A percentile compares a stretch with the other conserved stretches of the same genome.
phyloP scores from a whole-genome alignment of 129 eudicot genomes.

The Oenanthe sinensis region DNA sequence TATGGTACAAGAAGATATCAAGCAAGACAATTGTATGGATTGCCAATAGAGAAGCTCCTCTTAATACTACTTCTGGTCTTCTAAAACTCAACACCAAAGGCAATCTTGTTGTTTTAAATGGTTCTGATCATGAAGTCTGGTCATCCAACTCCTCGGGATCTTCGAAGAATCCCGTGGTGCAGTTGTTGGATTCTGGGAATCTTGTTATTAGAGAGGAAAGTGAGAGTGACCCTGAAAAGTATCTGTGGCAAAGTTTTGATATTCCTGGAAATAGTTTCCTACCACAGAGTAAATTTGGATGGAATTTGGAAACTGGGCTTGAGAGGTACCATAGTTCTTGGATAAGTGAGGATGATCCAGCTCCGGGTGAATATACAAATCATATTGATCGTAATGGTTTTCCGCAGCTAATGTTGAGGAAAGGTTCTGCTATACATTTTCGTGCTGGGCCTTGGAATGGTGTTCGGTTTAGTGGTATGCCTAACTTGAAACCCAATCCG shows the following conservation, averaged over 20 bases:
- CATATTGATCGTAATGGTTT: constrained; percentile 2
- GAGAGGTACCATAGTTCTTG: constrained; percentile 17
- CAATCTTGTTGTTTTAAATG: constrained; percentile 2
- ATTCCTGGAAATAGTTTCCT: constrained; percentile 24
- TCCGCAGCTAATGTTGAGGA: constrained; percentile 5
- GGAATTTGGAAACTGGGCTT: constrained; percentile 1
- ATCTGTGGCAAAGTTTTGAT: constrained; percentile 33
- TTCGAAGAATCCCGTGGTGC: neutral
- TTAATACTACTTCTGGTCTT: constrained; percentile 13
- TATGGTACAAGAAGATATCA: constrained; percentile 13
- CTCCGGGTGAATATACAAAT: constrained; percentile 20
- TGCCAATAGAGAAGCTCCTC: constrained; percentile 24
- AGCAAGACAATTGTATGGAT: constrained; percentile 24
- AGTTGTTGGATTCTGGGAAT: constrained; percentile 31
- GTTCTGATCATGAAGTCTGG: neutral
- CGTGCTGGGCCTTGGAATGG: constrained; percentile 30
- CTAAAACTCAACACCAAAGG: constrained; percentile 9
- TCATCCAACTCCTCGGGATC: neutral
- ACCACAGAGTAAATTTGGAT: constrained; percentile 21
- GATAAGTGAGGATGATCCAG: constrained; percentile 28
- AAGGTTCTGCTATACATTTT: neutral
- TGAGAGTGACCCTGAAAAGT: neutral
- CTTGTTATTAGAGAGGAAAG: constrained; percentile 16
- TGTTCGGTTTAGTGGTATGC: constrained; percentile 13
- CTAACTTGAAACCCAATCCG: constrained; percentile 16